These are phyloP conservation scores for Leccinum pachyderme DNA, from an alignment of 1,284 basidiomycete species.

Conservation along the genomic window DNA sequence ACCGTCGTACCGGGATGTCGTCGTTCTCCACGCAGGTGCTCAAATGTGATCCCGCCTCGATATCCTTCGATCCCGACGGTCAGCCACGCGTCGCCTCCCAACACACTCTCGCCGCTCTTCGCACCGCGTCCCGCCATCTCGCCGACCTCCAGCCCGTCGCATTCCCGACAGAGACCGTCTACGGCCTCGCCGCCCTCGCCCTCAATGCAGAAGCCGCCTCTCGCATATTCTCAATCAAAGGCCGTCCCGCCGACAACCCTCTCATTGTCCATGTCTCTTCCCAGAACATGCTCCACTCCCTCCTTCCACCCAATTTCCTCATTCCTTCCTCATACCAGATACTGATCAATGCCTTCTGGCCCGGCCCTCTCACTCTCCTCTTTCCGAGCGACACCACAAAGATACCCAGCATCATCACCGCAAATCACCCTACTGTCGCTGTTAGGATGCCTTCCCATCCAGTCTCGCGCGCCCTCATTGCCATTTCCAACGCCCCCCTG, in stretches of 20 bases:
- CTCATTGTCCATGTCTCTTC: slow-evolving; percentile 97
- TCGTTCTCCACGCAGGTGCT: slow-evolving; percentile 35
- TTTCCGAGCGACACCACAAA: slow-evolving; percentile 71
- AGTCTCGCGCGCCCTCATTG: slow-evolving; percentile 88
- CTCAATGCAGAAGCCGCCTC: slow-evolving; percentile 63
- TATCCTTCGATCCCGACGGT: slow-evolving; percentile 46
- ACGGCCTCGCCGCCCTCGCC: slow-evolving; percentile 91
- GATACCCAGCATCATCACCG: slow-evolving; percentile 71
- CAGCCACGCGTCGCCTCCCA: slow-evolving; percentile 44
- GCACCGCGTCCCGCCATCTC: slow-evolving; percentile 49
- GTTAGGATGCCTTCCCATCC: slow-evolving; percentile 95
- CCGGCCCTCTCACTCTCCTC: slow-evolving; percentile 89
- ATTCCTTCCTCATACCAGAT: slow-evolving; percentile 65
- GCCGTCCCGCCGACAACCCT: slow-evolving; percentile 93
- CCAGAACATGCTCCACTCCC: slow-evolving; percentile 70
- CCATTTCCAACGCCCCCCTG: slow-evolving; percentile 71
- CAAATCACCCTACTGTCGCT: slow-evolving; percentile 81
- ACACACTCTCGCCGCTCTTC: slow-evolving; percentile 46
- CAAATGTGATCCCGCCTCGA: slow-evolving; percentile 54
- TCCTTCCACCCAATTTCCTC: slow-evolving; percentile 65
- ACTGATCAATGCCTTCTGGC: slow-evolving; percentile 90
- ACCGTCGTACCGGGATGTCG: slow-evolving; percentile 2
- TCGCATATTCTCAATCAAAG: slow-evolving; percentile 88
- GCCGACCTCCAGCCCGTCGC: slow-evolving; percentile 60
- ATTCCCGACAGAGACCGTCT: slow-evolving; percentile 98